Evolutionary conservation across 305 asterid species (phyloP).

Genomic region (Coffea humblotiana): DNA sequence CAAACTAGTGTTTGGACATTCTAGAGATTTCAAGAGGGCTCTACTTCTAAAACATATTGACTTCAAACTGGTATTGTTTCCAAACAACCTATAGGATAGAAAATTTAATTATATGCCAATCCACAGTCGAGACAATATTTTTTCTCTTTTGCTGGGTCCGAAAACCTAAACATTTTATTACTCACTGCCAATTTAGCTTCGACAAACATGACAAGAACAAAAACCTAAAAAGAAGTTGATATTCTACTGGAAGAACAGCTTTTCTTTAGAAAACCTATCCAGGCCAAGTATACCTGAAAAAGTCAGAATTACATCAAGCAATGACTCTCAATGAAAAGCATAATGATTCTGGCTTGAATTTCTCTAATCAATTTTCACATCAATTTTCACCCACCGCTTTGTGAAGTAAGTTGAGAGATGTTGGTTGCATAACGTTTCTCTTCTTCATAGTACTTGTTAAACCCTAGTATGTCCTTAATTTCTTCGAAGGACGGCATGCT

Average conservation of each 20-base stretch:
- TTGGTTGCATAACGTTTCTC: constrained; percentile 59
- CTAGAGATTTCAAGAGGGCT: neutral
- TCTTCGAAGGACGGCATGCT: constrained; percentile 94
- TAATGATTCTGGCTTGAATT: constrained; percentile 3
- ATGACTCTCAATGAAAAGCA: constrained; percentile 2
- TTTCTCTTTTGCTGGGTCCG: neutral
- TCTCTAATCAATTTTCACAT: constrained; percentile 22
- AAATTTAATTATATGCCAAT: too few relatives aligned
- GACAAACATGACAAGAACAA: neutral
- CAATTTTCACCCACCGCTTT: constrained; percentile 48
- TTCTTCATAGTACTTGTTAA: constrained; percentile 77
- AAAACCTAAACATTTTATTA: neutral
- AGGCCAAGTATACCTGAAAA: neutral
- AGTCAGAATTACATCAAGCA: neutral
- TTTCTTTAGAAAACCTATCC: neutral
- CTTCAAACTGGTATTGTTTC: neutral
- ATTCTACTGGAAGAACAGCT: neutral
- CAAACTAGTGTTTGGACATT: neutral
- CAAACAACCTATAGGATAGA: too few relatives aligned
- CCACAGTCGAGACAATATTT: neutral
- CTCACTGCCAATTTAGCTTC: neutral
- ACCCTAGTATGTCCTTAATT: constrained; percentile 80
- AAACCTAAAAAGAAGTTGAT: neutral
- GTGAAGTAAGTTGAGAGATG: constrained; percentile 37
- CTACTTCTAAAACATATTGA: neutral